Evolutionary conservation across 352 stramenopile species (phyloP).

Genomic region (Globisporangium recalcitrans): DNA sequence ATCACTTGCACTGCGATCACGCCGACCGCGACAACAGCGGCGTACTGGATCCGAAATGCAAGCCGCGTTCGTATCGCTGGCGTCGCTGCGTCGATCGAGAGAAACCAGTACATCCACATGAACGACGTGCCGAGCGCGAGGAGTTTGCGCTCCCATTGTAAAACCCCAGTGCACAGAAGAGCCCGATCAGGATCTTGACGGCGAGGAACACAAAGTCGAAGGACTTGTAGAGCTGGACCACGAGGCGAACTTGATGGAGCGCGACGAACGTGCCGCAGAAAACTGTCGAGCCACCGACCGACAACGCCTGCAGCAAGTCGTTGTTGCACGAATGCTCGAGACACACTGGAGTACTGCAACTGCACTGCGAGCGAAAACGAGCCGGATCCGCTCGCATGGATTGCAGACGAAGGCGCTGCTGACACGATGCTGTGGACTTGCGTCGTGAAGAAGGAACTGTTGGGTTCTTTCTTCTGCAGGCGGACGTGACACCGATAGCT

Average conservation of each 20-base stretch:
- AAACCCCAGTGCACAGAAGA: conserved; percentile 20
- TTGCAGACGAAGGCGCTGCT: not conserved
- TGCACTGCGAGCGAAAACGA: not conserved
- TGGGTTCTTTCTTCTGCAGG: not conserved
- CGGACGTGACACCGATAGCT: conserved; percentile 27
- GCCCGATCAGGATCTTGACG: conserved; percentile 4
- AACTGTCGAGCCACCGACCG: not conserved
- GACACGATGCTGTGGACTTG: not conserved
- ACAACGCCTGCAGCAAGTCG: not conserved
- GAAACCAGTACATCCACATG: conserved; percentile 30
- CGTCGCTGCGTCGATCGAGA: conserved; percentile 28
- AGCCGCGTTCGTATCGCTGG: conserved; percentile 19
- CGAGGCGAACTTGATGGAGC: not conserved
- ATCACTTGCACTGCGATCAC: conserved; percentile 16
- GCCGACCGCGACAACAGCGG: conserved; percentile 14
- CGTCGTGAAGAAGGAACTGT: not conserved
- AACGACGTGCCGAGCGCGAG: conserved; percentile 20
- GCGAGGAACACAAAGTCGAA: conserved; percentile 8
- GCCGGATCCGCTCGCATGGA: not conserved
- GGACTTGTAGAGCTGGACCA: not conserved
- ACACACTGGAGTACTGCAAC: not conserved
- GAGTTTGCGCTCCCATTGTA: conserved; percentile 18
- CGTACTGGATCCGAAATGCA: conserved; percentile 17
- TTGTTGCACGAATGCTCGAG: not conserved
- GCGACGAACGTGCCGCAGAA: conserved; percentile 3